Conservation (phyloP, 495 filamentous ascomycete species). For the Hypoxylon intermedium region DNA sequence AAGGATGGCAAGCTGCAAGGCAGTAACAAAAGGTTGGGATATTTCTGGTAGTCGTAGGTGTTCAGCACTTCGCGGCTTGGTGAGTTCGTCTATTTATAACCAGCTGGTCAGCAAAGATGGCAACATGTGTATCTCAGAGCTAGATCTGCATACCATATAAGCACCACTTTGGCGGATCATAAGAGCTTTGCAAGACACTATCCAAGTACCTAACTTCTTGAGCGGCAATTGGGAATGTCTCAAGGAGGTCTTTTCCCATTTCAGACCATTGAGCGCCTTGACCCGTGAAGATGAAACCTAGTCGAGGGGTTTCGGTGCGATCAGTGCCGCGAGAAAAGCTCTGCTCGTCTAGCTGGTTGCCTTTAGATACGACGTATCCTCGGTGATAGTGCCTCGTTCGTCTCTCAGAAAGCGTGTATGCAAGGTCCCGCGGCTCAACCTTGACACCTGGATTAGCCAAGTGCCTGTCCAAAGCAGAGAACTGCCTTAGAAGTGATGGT, state of each 20-base stretch:
- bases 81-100: constrained; percentile 27
- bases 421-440: constrained; percentile 21
- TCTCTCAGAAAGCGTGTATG: constrained; percentile 38
- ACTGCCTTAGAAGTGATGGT: neutral
- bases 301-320: constrained; percentile 5
- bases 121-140: neutral
- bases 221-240: constrained; percentile 1
- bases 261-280: constrained; percentile 55
- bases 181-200: neutral
- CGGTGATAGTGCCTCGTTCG: constrained; percentile 32
- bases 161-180: constrained; percentile 15
- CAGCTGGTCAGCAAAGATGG: neutral
- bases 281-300: constrained; percentile 54
- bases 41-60: constrained; percentile 30
- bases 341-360: neutral
- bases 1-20: constrained; percentile 56
- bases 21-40: constrained; percentile 51
- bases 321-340: neutral
- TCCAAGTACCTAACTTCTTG: constrained; percentile 11
- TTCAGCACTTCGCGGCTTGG: constrained; percentile 35
- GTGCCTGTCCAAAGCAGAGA: neutral
- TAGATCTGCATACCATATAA: neutral
- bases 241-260: constrained; percentile 47
- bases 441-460: constrained; percentile 6
- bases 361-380: constrained; percentile 14